Conservation (phyloP, 495 filamentous ascomycete species). For the Aspergillus kassunensis region DNA sequence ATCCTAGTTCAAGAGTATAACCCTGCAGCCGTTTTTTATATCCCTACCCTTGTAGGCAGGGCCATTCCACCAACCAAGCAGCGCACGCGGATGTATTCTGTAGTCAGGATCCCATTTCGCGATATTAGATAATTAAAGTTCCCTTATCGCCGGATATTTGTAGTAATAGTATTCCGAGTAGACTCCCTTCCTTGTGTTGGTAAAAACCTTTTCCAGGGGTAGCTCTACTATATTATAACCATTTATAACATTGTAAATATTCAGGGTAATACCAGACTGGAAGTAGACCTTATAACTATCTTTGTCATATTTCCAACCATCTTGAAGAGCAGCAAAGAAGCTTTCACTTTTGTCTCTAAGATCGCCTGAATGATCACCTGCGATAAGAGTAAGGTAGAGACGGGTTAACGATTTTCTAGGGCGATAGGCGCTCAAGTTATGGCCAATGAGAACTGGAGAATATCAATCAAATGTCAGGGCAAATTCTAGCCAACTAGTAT, state of each 20-base stretch:
- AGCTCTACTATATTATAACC: not conserved
- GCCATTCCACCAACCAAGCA: too few species aligned
- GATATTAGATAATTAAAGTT: not conserved
- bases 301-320: not conserved
- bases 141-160: not conserved
- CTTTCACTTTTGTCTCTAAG: not conserved
- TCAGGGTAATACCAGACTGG: slow-evolving; percentile 2
- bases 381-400: slow-evolving; percentile 8
- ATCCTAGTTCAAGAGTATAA: too few species aligned
- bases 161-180: slow-evolving; percentile 4
- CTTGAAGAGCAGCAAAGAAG: slow-evolving; percentile 2
- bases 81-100: too few species aligned
- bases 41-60: too few species aligned
- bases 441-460: slow-evolving; percentile 2
- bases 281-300: not conserved
- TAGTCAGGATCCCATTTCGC: too few species aligned
- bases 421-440: slow-evolving; percentile 1
- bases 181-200: slow-evolving; percentile 1
- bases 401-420: not conserved
- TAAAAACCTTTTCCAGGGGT: slow-evolving; percentile 1
- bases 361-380: slow-evolving; percentile 6
- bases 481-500: not conserved
- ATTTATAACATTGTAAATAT: not conserved
- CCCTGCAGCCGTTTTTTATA: too few species aligned
- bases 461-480: slow-evolving; percentile 7